Evolutionary conservation across 192 early-diverging fungal species (phyloP), one percentile per base, ranked within the genome.

Genomic region (Mortierella alpina): DNA sequence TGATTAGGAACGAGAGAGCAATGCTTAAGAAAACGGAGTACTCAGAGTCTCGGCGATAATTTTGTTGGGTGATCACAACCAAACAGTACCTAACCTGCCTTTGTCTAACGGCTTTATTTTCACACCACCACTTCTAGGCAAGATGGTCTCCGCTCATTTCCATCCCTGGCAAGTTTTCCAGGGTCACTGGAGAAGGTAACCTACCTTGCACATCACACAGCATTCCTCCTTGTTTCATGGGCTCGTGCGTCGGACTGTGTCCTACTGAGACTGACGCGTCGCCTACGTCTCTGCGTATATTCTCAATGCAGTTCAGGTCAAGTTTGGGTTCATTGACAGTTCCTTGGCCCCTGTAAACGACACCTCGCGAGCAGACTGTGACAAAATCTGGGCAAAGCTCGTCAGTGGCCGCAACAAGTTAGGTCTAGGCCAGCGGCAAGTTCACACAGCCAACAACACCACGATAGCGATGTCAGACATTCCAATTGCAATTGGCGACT

Each of bases 361-460:
- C 14, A 57, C 22, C 15, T 69, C 74, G 14, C 66, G 61, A 11
- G 40, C 53, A 18, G 53, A 64, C n/a, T 76, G 66, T 39, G 44
- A 49, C 39, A 54, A 45, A 18, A 51, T 68, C 5, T 80, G 77
- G 77, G 41, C 22, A 5, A 60, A 59, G n/a, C 58, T 79, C 8
- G 63, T 57, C 14, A 79, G 68, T 41, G 75, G 69, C 15, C 75
- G 77, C 59, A 72, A 80, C 50, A 80, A 80, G 49, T 70, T 80
- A 4, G 77, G 77, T 3, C 44, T 80, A 3, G 77, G 77, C n/a
- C 77, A 80, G 45, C 70, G 77, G 4, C 70, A 80, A 20, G 42
- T 80, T 10, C 69, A 64, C 7, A 67, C 77, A 14, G 54, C 51
- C 45, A 50, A 68, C 2, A 20, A 72, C 18, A 72, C 59, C 3